phyloP scores from a whole-genome alignment of 164 flowering plant genomes.

The Umbilicus rupestris region DNA sequence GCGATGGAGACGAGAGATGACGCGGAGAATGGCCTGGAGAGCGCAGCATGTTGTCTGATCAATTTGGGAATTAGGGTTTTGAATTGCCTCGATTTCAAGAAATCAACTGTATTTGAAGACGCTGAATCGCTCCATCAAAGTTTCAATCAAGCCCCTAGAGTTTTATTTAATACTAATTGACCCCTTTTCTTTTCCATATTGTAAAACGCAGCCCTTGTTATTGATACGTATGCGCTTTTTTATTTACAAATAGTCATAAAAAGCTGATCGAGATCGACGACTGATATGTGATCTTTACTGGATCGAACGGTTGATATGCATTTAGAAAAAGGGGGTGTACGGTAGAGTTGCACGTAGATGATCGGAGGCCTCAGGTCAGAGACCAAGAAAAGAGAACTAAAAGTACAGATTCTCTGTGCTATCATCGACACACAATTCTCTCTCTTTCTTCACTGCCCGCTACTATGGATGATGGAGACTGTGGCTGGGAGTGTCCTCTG shows the following conservation, averaged over 20 bases:
- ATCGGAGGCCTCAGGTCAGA: neutral
- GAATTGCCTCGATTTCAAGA: neutral
- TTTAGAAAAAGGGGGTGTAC: neutral
- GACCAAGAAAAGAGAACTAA: neutral
- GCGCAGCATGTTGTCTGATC: conserved; percentile 45
- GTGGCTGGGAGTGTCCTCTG: neutral
- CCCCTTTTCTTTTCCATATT: neutral
- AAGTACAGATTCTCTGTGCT: conserved; percentile 3
- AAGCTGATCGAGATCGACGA: neutral
- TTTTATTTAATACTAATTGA: neutral
- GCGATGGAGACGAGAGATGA: conserved; percentile 54
- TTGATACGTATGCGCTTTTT: neutral
- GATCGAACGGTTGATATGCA: neutral
- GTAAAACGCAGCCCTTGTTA: neutral
- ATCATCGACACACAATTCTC: neutral
- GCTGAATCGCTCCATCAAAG: neutral
- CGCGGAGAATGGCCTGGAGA: conserved; percentile 95
- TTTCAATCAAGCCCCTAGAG: neutral
- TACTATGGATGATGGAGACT: neutral
- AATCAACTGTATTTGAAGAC: too few relatives aligned
- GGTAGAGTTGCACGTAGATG: neutral
- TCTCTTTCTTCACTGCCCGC: neutral
- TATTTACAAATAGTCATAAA: neutral
- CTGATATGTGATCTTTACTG: neutral
- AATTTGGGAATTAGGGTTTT: conserved; percentile 4